A percentile compares a stretch with the other conserved stretches of the same genome.
These are phyloP conservation scores for Hanseniaspora guilliermondii DNA, from an alignment of 805 yeast genomes.

Conservation along the genomic window DNA sequence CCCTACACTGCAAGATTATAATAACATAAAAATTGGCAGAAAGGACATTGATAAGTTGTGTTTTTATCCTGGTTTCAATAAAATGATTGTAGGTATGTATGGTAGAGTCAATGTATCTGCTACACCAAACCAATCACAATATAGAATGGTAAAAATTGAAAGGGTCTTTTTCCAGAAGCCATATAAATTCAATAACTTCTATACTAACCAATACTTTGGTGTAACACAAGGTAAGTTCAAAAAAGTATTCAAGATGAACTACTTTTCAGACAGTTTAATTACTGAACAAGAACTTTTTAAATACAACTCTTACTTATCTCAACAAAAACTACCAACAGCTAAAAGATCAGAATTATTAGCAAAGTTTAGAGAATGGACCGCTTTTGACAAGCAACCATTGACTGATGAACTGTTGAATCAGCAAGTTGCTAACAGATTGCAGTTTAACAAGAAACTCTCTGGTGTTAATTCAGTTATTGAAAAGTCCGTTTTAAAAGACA, in stretches of 20 bases:
- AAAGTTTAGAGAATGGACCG: constrained; percentile 50
- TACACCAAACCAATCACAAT: constrained; percentile 35
- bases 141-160: constrained; percentile 74
- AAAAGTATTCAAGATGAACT: constrained; percentile 63
- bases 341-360: constrained; percentile 49
- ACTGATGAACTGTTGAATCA: constrained; percentile 64
- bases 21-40: constrained; percentile 66
- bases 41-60: constrained; percentile 60
- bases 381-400: constrained; percentile 52
- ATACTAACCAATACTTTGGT: constrained; percentile 46
- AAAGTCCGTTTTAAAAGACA: constrained; percentile 59
- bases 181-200: constrained; percentile 38
- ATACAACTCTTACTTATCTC: constrained; percentile 49
- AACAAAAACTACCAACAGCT: constrained; percentile 41
- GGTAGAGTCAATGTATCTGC: constrained; percentile 71
- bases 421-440: constrained; percentile 62
- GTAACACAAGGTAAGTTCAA: constrained; percentile 75
- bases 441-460: constrained; percentile 42
- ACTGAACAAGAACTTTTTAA: constrained; percentile 59
- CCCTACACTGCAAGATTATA: constrained; percentile 53
- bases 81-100: constrained; percentile 56
- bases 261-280: constrained; percentile 67
- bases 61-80: constrained; percentile 70
- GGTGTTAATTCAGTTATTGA: constrained; percentile 68
- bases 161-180: constrained; percentile 44